Conservation (phyloP, 1,139 yeast genomes). For the Yamadazyma buinensis region DNA sequence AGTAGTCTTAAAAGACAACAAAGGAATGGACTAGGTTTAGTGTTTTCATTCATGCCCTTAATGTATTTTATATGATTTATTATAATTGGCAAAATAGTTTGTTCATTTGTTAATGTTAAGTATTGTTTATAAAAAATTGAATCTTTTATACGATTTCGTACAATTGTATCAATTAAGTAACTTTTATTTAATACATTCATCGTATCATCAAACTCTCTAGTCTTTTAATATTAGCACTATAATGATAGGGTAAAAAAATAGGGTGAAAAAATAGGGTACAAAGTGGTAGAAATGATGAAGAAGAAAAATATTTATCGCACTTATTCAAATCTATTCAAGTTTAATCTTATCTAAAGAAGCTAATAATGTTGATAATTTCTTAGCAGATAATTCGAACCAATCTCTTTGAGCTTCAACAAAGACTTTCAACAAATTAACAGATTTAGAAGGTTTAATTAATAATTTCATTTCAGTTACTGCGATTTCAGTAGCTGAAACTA, state of each 20-base stretch:
- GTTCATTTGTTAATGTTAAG: conserved; percentile 57
- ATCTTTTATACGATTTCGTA: conserved; percentile 65
- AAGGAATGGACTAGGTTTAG: conserved; percentile 60
- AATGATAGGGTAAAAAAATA: too few relatives aligned
- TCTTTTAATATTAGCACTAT: too few relatives aligned
- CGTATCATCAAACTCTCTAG: too few relatives aligned
- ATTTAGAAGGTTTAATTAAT: conserved; percentile 63
- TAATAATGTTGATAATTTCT: conserved; percentile 32
- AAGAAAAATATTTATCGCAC: too few relatives aligned
- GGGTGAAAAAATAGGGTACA: too few relatives aligned
- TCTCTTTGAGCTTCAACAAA: conserved; percentile 66
- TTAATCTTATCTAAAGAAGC: conserved; percentile 23
- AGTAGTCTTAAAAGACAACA: conserved; percentile 59
- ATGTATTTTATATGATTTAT: conserved; percentile 37
- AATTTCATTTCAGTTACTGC: conserved; percentile 78
- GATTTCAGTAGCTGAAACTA: conserved; percentile 69
- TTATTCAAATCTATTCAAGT: conserved; percentile 25
- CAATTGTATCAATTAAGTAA: conserved; percentile 59
- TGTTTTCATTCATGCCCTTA: conserved; percentile 49
- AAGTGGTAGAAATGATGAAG: too few relatives aligned
- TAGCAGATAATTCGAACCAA: conserved; percentile 50
- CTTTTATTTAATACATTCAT: conserved; percentile 53
- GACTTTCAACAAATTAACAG: conserved; percentile 57
- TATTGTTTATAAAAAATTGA: conserved; percentile 66
- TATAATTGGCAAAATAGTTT: conserved; percentile 37